A percentile compares a stretch with the other conserved stretches of the same genome.
Evolutionary conservation across 169 alveolate species (phyloP).

Genomic region (Eimeria tenella): DNA sequence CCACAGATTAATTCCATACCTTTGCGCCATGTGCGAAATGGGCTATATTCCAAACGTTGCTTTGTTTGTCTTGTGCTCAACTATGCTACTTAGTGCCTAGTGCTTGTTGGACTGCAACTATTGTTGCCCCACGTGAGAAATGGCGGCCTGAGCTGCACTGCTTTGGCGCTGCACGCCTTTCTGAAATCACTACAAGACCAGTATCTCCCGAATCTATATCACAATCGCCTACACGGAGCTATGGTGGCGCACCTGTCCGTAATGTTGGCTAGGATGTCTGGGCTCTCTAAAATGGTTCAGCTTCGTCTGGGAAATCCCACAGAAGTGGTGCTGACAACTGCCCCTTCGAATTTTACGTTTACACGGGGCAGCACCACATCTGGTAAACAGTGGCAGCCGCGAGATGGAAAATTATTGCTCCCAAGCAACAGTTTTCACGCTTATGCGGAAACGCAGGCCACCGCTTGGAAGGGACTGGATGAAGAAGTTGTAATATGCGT

Average conservation of each 20-base stretch:
- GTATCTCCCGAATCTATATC: slow-evolving; percentile 81
- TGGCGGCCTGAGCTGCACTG: not conserved
- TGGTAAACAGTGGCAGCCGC: slow-evolving; percentile 9
- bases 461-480: not conserved
- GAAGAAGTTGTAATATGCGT: slow-evolving; percentile 82
- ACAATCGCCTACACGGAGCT: slow-evolving; percentile 83
- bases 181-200: slow-evolving; percentile 62
- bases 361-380: slow-evolving; percentile 36
- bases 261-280: slow-evolving; percentile 79
- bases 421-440: slow-evolving; percentile 20
- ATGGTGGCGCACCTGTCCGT: slow-evolving; percentile 83
- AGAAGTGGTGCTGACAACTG: slow-evolving; percentile 18
- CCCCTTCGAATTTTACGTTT: not conserved
- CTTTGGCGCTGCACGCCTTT: slow-evolving; percentile 40
- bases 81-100: slow-evolving; percentile 14
- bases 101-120: slow-evolving; percentile 66
- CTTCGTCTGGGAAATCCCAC: slow-evolving; percentile 45
- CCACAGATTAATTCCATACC: too few species aligned
- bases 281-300: slow-evolving; percentile 62
- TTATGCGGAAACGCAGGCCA: not conserved
- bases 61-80: not conserved
- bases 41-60: not conserved
- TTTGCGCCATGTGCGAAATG: not conserved
- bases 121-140: slow-evolving; percentile 60
- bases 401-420: slow-evolving; percentile 20